Evolutionary conservation across 805 yeast species (phyloP), one percentile per base, ranked within the genome.

Genomic region (Starmerella asiatica): DNA sequence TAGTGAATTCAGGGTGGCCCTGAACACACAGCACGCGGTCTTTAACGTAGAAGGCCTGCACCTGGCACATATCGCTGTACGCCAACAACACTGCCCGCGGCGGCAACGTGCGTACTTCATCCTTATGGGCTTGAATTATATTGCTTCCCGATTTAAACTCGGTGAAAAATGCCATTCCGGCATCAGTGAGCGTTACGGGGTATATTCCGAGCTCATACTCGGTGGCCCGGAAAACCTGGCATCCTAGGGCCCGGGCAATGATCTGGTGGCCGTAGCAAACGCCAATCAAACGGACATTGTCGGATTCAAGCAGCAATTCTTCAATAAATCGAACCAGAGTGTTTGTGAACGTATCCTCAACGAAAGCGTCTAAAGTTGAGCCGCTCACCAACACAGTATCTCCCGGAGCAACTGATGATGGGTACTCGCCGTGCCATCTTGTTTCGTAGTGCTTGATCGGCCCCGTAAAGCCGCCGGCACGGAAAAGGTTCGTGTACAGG

Each of bases 261-360:
- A 82, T 66, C 56, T 84, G 95, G 58, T 85, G 95, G 5, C 94
- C 95, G 56, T 83, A 84, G 57, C 95, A 84, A 31, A 84, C 63
- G 3, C 93, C 93, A 6, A 60, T 42, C 8, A 60, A 37, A 32
- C 46, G 45, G 24, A 46, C 39, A 16, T 30, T 21, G 17, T 15
- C 21, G 7, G 41, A 32, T 14, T 32, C 37, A 9, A 36, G 52
- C 5, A 57, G 26, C 18, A 46, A 41, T 21, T 29, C 5, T 29
- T 38, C 32, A 14, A 52, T 38, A 39, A 43, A 64, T 27, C 50
- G 59, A 3, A 53, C 49, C n/a, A 64, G 52, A 36, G 51, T 42
- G 15, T 49, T 28, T 28, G 65, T 60, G 66, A 67, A 64, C 32
- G 40, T 47, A 8, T 47, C 54, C 38, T 56, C 48, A 21, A 50